These are phyloP conservation scores for Emydomyces testavorans DNA, from an alignment of 2,329 filamentous ascomycete genomes.

Conservation along the genomic window DNA sequence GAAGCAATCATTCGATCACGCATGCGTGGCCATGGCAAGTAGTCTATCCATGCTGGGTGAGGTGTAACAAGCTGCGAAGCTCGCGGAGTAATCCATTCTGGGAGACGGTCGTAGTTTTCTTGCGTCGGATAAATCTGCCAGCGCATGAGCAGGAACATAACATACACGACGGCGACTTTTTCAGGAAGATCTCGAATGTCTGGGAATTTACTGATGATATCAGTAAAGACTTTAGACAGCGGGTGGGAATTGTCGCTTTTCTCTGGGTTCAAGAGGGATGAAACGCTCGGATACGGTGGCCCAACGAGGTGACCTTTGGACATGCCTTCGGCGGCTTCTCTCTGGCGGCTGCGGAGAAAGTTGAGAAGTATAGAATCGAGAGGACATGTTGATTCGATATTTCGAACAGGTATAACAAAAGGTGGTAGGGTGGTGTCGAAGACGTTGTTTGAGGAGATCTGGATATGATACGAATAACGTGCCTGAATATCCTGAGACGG, in stretches of 20 bases:
- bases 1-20: constrained; percentile 52
- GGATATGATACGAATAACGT: constrained; percentile 19
- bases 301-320: constrained; percentile 56
- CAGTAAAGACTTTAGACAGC: constrained; percentile 71
- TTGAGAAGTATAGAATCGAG: constrained; percentile 70
- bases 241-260: constrained; percentile 56
- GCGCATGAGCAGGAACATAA: constrained; percentile 77
- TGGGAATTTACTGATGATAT: constrained; percentile 74
- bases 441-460: neutral
- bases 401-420: constrained; percentile 42
- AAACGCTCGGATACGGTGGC: constrained; percentile 68
- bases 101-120: constrained; percentile 68
- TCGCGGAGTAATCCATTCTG: constrained; percentile 58
- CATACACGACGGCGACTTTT: constrained; percentile 67
- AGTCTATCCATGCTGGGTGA: constrained; percentile 74
- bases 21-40: constrained; percentile 68
- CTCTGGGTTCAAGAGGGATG: constrained; percentile 62
- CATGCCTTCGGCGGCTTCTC: constrained; percentile 54
- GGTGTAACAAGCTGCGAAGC: constrained; percentile 53
- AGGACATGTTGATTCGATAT: constrained; percentile 59
- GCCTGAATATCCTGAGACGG: constrained; percentile 19
- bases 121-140: constrained; percentile 72
- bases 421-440: constrained; percentile 22
- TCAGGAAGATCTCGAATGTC: constrained; percentile 68
- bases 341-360: constrained; percentile 59